Evolutionary conservation across 2,329 filamentous ascomycete genomes (phyloP), one percentile per base, ranked within the genome.

Genomic region (Stemphylium beticola): DNA sequence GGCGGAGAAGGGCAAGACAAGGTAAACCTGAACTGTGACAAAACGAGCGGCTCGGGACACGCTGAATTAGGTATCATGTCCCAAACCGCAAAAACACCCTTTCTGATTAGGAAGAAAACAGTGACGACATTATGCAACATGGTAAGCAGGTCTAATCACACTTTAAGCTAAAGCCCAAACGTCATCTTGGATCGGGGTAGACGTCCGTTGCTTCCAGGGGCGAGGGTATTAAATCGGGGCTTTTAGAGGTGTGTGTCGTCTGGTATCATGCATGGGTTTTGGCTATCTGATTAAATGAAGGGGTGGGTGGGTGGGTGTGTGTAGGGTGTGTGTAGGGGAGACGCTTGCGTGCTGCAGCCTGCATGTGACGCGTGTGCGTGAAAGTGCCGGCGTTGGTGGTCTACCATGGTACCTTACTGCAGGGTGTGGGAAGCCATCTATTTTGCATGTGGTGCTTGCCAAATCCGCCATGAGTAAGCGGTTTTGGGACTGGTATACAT

Each of bases 401-500:
- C n/a, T 17, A 36, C 33, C 33, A 36, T 17, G 33, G 33, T 36
- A 36, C 33, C 33, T 18, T 36, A 17, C 5, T 31, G 26, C 24
- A 40, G 34, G 36, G 32, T 15, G 33, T 10, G 6, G 18, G n/a
- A 36, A 36, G 17, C 32, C 9, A 29, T 29, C 26, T 29, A 9
- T 26, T n/a, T 20, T 45, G 20, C 42, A 45, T 6, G 9, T 15
- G 4, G 20, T 45, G 42, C 22, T 14, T n/a, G 17, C 22, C 14
- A 32, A 24, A n/a, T 32, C 20, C 41, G 26, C 26, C 26, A 26
- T 43, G 32, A 32, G 22, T n/a, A 36, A 42, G 26, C 15, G 33
- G 29, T 17, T 32, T 22, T 37, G 45, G 32, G 34, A 34, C 48
- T 52, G 31, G 42, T 44, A 37, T 58, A 48, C 52, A 51, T 50